Evolutionary conservation across 2,329 filamentous ascomycete species (phyloP), one percentile per base, ranked within the genome.

Genomic region (Macroventuria anomochaeta): DNA sequence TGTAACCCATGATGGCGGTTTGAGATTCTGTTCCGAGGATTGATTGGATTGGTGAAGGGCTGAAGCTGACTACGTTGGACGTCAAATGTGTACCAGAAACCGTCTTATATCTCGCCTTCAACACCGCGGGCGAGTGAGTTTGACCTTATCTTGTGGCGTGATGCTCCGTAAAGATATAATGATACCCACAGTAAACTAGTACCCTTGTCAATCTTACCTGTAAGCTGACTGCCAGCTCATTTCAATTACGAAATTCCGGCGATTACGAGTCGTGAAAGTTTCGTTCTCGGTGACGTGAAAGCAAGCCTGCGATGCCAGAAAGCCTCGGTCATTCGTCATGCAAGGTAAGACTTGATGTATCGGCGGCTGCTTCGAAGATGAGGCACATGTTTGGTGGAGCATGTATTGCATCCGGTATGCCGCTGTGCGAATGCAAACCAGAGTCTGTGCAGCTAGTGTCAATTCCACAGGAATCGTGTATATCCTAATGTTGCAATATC

Each of bases 1-100:
- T 58, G 52, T 54, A 63, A n/a, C 50, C 26, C 65, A 68, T 67
- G 15, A 11, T 56, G 28, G 29, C 20, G 43, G 25, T 38, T 40
- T 36, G 23, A 11, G n/a, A 13, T 25, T 29, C 13, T 13, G 12
- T 12, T 25, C 15, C 21, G 39, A 21, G 12, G 5, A 15, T 10
- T 20, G 7, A 23, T 32, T 12, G 25, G 34, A 33, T 4, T 18
- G 4, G 20, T 5, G 15, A 5, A 40, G 21, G 17, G 11, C 15
- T 38, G 13, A 13, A 6, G 26, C 25, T 39, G 33, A 41, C 44
- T 21, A 15, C 31, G 40, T 31, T 28, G 25, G 2, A 29, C 10
- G 23, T 44, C 13, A 40, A 29, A 5, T 26, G 5, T 25, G 8
- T 5, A 25, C 23, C 25, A 18, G 11, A 2, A 5, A 13, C 17